Base-by-base conservation (phyloP, 2,329 filamentous ascomycete species). In the Cadophora sp. region DNA sequence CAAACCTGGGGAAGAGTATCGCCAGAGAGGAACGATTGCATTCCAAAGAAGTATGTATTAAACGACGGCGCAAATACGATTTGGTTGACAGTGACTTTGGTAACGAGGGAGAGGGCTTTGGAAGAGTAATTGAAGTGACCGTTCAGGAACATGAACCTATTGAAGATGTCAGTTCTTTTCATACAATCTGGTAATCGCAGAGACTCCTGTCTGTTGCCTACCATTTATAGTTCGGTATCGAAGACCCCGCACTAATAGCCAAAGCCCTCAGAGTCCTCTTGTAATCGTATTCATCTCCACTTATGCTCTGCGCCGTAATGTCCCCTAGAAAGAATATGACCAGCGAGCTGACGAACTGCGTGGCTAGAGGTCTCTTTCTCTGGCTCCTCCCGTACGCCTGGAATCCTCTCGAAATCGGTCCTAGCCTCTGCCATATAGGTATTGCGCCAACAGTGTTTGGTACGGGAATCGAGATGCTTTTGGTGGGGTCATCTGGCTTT, bases 141-240 rank as follows among this genome's bases (percentile, higher is more conserved):
- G 50, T 91, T 90, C 16, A 97, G 85, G 80, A 90, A 96, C 72
- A 94, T 83, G 80, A 93, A 92, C 91, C 90, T 92, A 69, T 51
- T 50, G 30, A 41, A 6, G n/a, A 33, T 22, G 24, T 62, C 43
- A 68, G 59, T 45, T 22, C 6, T 48, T 14, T 14, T 30, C 16
- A 7, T 14, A 24, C 47, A 47, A 47, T 47, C 20, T 39, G 27
- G 27, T 6, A 30, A 41, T 30, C 27, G 36, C 22, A 11, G 6
- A 22, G 18, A 33, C n/a, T 51, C 51, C 39, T 43, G 45, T 33
- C 2, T 16, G 9, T n/a, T 6, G 59, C 84, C 70, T 83, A 96
- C 94, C 94, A 97, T 73, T 87, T 87, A 77, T 94, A 97, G 55
- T 86, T 87, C 0, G 94, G 94, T 66, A 97, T 92, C 20, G 90